Percentiles rank a stretch among this genome's conserved stretches.
phyloP scores from a whole-genome alignment of 2,329 filamentous ascomycete species.

The Fusarium musae region DNA sequence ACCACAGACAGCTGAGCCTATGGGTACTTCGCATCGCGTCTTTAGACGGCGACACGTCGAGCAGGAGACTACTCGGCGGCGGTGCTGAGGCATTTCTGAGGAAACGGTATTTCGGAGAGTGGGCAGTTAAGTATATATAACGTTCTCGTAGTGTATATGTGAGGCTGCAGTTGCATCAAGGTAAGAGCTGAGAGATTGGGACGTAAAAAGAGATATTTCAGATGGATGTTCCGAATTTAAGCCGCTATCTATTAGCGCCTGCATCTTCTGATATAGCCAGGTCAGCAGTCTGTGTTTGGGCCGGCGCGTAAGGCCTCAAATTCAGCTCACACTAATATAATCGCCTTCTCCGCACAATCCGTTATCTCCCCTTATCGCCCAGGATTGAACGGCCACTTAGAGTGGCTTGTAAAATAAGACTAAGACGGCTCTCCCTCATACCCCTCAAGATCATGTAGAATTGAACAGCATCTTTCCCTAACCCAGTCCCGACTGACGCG shows the following conservation, averaged over 20 bases:
- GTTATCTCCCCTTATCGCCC: not conserved
- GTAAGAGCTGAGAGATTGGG: too few relatives aligned
- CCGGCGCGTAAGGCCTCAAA: too few relatives aligned
- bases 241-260: not conserved
- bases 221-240: not conserved
- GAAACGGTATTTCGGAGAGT: accelerated
- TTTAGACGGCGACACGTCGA: not conserved
- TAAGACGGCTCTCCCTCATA: not conserved
- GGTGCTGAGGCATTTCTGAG: not conserved
- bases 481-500: too few relatives aligned
- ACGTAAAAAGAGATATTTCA: not conserved
- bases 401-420: not conserved
- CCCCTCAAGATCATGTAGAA: accelerated
- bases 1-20: not conserved
- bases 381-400: accelerated
- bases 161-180: too few relatives aligned
- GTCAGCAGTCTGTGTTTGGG: too few relatives aligned
- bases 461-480: accelerated
- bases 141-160: accelerated
- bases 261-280: too few relatives aligned
- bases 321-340: too few relatives aligned
- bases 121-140: accelerated
- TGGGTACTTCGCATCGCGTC: not conserved
- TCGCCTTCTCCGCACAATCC: not conserved
- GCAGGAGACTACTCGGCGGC: not conserved